Base-by-base conservation (phyloP, 2,329 filamentous ascomycete species). In the Alternaria ventricosa region DNA sequence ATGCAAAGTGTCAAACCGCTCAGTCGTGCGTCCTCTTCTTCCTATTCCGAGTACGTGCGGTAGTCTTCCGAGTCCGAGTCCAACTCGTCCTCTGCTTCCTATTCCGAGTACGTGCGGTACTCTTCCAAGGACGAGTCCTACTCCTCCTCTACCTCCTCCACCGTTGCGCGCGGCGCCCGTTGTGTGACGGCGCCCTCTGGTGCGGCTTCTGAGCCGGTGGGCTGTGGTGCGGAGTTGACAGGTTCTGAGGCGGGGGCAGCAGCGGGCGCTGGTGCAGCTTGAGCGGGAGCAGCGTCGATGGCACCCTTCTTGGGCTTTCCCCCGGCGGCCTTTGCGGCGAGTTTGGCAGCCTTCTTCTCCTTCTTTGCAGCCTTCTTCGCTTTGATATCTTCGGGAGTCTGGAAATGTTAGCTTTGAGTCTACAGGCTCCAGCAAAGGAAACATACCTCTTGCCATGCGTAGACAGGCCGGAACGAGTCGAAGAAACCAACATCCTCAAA, bases 401-500 rank as follows among this genome's bases (percentile, higher is more conserved):
- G 45, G 0, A 12, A n/a, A 5, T 6, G 1, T 33, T 66, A 47
- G 64, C 60, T 50, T 22, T 11, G 12, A 8, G 15, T 25, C 13
- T 43, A n/a, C 15, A 20, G 7, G 12, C 18, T n/a, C 41, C 12
- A 20, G 7, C 3, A 13, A 20, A 25, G 13, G n/a, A 18, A 30
- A 62, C 72, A 28, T 71, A 96, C 93, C 88, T 97, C 94, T 80
- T 99, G 96, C 96, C 96, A 99, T 64, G 93, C 96, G 95, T 96
- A 99, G 6, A 97, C 83, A 20, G 96, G 96, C 77, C 91, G 91
- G 87, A 99, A 99, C 75, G 92, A 96, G 79, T 99, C 96, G 81
- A 99, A 91, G 83, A 99, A 98, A 8, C 95, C 97, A 27, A 99
- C 96, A 78, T 99, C 96, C 80, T 99, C 96, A 84, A 97, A 99